These are phyloP conservation scores for Fusarium liriodendri DNA, from an alignment of 2,329 filamentous ascomycete genomes.

Conservation along the genomic window DNA sequence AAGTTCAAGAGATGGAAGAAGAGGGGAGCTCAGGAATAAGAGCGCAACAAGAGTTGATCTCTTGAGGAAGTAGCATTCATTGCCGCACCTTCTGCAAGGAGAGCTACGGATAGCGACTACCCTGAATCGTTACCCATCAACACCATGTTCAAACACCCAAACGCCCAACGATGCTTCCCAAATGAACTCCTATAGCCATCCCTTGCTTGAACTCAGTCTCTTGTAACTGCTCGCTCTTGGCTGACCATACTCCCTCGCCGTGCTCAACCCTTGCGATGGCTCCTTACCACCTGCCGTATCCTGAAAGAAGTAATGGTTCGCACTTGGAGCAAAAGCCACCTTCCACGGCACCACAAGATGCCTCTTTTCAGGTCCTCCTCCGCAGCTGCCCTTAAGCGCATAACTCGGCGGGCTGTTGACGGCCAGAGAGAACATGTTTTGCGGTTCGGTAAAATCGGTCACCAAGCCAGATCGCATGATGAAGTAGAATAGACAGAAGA, in stretches of 20 bases:
- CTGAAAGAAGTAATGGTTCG: conserved; percentile 58
- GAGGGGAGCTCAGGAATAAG: neutral
- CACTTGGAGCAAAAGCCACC: conserved; percentile 51
- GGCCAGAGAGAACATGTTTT: conserved; percentile 78
- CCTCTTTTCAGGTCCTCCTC: conserved; percentile 48
- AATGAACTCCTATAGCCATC: conserved; percentile 39
- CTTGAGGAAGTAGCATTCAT: neutral
- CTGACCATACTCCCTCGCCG: conserved; percentile 31
- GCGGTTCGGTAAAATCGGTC: conserved; percentile 82
- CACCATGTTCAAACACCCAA: neutral
- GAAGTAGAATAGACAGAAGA: conserved; percentile 73
- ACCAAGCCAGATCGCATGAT: conserved; percentile 68
- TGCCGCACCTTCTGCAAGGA: neutral
- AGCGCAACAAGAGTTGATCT: neutral
- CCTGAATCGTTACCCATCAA: neutral
- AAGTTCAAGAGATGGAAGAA: neutral
- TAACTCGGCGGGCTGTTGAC: conserved; percentile 66
- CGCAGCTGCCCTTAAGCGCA: conserved; percentile 53
- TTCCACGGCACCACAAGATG: conserved; percentile 57
- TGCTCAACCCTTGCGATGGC: conserved; percentile 49
- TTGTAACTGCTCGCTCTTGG: conserved; percentile 40
- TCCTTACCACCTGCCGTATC: conserved; percentile 49
- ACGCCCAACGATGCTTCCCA: conserved; percentile 3
- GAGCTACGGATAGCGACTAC: neutral
- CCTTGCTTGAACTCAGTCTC: conserved; percentile 42